These are phyloP conservation scores for Lathyrus sativus DNA, from an alignment of 306 rosid genomes.

Conservation along the genomic window DNA sequence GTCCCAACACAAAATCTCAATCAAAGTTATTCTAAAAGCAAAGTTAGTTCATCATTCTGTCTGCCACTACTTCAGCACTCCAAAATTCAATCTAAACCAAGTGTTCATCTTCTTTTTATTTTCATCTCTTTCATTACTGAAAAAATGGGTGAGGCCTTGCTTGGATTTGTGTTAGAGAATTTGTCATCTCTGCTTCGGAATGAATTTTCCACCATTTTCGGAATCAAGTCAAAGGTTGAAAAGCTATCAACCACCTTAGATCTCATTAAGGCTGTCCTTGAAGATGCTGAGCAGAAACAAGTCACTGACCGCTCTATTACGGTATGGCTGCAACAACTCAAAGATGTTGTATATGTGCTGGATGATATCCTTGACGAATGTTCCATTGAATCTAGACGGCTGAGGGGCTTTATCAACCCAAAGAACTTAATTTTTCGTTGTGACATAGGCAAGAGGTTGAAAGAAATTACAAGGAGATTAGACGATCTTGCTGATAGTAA, in stretches of 20 bases:
- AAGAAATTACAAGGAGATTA: not conserved
- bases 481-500: not conserved
- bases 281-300: conserved; percentile 19
- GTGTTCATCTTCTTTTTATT: not conserved
- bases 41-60: too few relatives aligned
- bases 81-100: not conserved
- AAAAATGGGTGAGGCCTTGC: conserved; percentile 15
- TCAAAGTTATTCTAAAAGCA: not conserved
- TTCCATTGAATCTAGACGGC: not conserved
- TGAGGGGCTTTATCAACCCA: not conserved
- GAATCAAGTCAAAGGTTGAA: not conserved
- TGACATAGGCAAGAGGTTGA: not conserved
- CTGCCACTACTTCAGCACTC: not conserved
- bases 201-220: not conserved
- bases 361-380: conserved; percentile 14
- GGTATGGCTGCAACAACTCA: not conserved
- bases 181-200: not conserved
- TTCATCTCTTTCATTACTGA: not conserved
- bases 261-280: not conserved
- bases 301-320: not conserved
- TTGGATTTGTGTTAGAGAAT: not conserved
- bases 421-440: not conserved
- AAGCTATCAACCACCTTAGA: not conserved
- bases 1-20: too few relatives aligned
- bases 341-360: not conserved